Percentiles rank a stretch among this genome's conserved stretches.
phyloP scores from a whole-genome alignment of 1,284 basidiomycete genomes.

The Heterobasidion occidentale region DNA sequence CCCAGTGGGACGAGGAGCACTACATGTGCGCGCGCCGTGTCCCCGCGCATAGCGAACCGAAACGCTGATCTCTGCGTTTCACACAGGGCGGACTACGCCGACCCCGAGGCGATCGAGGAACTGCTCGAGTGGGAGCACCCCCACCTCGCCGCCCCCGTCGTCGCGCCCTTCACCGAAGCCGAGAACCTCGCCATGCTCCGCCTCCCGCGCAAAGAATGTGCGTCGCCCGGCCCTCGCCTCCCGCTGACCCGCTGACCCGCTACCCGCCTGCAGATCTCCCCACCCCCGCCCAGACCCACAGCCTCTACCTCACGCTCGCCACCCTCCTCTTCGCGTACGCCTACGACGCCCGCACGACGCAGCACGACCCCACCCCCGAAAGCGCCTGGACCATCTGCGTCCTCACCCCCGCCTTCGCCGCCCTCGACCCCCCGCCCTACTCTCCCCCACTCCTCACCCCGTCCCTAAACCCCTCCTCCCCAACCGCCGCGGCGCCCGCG shows the following conservation, averaged over 20 bases:
- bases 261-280: conserved; percentile 43
- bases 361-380: conserved; percentile 70
- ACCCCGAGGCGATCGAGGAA: conserved; percentile 66
- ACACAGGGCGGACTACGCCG: conserved; percentile 67
- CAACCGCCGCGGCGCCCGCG: conserved; percentile 2
- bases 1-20: conserved; percentile 75
- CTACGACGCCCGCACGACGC: conserved; percentile 71
- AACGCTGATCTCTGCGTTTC: neutral
- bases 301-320: conserved; percentile 59
- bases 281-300: conserved; percentile 42
- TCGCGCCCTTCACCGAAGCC: conserved; percentile 54
- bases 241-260: neutral
- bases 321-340: conserved; percentile 67
- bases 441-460: neutral
- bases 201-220: conserved; percentile 73
- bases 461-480: neutral
- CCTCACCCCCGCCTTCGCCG: conserved; percentile 67
- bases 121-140: conserved; percentile 58
- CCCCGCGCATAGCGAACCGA: neutral
- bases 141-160: conserved; percentile 20
- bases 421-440: conserved; percentile 64
- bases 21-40: conserved; percentile 50
- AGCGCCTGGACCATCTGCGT: conserved; percentile 75
- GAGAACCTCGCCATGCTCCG: conserved; percentile 63
- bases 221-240: conserved; percentile 18